Conservation (phyloP, 495 filamentous ascomycete species). For the Penicillium lagena region DNA sequence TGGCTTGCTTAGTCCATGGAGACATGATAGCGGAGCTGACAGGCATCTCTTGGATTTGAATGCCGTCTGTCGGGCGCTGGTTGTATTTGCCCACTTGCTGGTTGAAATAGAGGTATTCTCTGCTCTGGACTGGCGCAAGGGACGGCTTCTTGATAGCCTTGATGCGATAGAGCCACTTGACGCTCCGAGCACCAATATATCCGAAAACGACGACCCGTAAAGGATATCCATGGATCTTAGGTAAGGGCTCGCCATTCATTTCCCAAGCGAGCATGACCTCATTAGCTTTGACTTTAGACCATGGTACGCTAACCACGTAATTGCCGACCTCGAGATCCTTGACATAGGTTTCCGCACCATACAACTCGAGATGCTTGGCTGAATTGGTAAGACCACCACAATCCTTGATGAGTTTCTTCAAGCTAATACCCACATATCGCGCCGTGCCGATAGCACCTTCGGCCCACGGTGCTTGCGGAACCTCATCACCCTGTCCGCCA, state of each 20-base stretch:
- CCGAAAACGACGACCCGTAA: slow-evolving; percentile 56
- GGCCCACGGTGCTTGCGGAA: slow-evolving; percentile 62
- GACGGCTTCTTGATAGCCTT: slow-evolving; percentile 35
- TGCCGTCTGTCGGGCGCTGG: slow-evolving; percentile 25
- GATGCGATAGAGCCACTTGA: slow-evolving; percentile 39
- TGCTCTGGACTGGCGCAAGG: slow-evolving; percentile 32
- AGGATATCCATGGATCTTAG: slow-evolving; percentile 59
- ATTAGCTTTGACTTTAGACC: slow-evolving; percentile 55
- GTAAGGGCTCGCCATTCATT: slow-evolving; percentile 63
- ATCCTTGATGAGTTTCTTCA: slow-evolving; percentile 61
- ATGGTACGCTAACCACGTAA: slow-evolving; percentile 58
- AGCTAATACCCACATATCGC: slow-evolving; percentile 51
- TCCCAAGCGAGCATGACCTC: slow-evolving; percentile 66
- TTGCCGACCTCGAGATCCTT: slow-evolving; percentile 56
- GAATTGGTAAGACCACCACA: slow-evolving; percentile 52
- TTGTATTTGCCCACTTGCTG: slow-evolving; percentile 28
- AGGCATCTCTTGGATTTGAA: slow-evolving; percentile 45
- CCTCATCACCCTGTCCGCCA: slow-evolving; percentile 60
- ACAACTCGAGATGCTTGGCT: slow-evolving; percentile 56
- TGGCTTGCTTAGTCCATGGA: slow-evolving; percentile 22
- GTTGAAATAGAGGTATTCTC: slow-evolving; percentile 44
- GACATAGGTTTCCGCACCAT: slow-evolving; percentile 63
- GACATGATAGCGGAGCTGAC: slow-evolving; percentile 43
- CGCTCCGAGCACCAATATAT: slow-evolving; percentile 45
- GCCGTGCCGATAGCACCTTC: slow-evolving; percentile 65